phyloP scores from a whole-genome alignment of 2,329 filamentous ascomycete species.

The Penicillium sp. region DNA sequence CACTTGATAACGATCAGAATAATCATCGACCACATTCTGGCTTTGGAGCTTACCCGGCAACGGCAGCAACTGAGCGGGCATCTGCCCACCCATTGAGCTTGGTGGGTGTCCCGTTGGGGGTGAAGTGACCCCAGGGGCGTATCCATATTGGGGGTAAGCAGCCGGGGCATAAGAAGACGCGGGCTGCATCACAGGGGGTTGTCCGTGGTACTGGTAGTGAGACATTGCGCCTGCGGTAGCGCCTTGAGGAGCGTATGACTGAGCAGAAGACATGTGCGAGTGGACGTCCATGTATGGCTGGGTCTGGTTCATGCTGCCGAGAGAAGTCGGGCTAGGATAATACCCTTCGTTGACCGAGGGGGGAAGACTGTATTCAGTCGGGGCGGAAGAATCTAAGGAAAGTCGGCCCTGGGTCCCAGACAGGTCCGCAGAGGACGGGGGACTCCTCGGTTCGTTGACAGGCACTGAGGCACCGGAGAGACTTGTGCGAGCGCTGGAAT shows the following conservation, averaged over 20 bases:
- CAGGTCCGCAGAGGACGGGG: conserved; percentile 63
- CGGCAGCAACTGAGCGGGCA: conserved; percentile 71
- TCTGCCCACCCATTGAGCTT: conserved; percentile 64
- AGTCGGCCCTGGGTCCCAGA: conserved; percentile 39
- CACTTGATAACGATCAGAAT: conserved; percentile 32
- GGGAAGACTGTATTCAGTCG: conserved; percentile 33
- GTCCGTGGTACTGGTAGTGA: conserved; percentile 70
- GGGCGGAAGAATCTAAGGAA: conserved; percentile 35
- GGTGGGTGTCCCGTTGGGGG: conserved; percentile 68
- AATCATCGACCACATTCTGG: neutral
- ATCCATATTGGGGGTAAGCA: conserved; percentile 69
- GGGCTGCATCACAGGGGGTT: conserved; percentile 73
- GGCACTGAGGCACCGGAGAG: conserved; percentile 55
- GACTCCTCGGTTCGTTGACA: conserved; percentile 61
- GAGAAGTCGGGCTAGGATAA: conserved; percentile 41
- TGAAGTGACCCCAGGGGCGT: conserved; percentile 76
- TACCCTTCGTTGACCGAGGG: conserved; percentile 43
- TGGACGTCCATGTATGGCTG: conserved; percentile 83
- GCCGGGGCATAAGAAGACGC: conserved; percentile 68
- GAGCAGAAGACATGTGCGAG: conserved; percentile 74
- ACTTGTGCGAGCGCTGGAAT: conserved; percentile 57
- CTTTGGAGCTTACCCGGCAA: conserved; percentile 50
- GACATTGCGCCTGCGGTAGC: conserved; percentile 71
- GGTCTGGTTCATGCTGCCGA: conserved; percentile 73
- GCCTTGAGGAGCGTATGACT: conserved; percentile 71